A percentile compares a stretch with the other conserved stretches of the same genome.
These are phyloP conservation scores for Fusarium austroafricanum DNA, from an alignment of 2,329 filamentous ascomycete species.

Conservation along the genomic window DNA sequence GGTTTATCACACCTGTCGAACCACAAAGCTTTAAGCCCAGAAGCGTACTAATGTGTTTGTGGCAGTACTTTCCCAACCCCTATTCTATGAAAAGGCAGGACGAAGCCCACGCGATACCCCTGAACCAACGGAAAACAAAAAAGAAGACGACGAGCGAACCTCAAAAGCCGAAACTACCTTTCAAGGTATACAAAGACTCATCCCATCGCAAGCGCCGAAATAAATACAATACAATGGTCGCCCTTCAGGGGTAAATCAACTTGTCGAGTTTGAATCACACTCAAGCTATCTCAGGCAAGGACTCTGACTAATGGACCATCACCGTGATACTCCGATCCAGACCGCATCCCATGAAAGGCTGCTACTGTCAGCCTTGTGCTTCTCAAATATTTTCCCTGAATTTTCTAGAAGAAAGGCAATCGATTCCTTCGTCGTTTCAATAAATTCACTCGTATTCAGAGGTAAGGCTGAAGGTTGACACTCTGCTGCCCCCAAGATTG, in stretches of 20 bases:
- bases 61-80: no score
- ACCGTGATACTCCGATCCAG: neutral
- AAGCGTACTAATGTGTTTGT: no score
- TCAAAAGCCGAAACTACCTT: neutral
- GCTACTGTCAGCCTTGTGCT: neutral
- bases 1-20: no score
- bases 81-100: no score
- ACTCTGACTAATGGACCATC: no score
- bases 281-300: neutral
- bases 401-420: no score
- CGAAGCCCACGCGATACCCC: neutral
- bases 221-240: neutral
- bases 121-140: neutral
- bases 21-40: no score
- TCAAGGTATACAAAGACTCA: neutral
- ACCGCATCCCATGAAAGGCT: neutral
- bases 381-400: fast-evolving
- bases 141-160: neutral
- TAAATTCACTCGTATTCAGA: fast-evolving
- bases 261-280: neutral
- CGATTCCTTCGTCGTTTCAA: neutral
- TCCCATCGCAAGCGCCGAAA: neutral
- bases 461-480: no score
- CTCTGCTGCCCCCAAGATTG: neutral
- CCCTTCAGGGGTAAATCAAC: neutral